Base-by-base conservation (phyloP, 2,329 filamentous ascomycete genomes). In the Apiospora arundinis region DNA sequence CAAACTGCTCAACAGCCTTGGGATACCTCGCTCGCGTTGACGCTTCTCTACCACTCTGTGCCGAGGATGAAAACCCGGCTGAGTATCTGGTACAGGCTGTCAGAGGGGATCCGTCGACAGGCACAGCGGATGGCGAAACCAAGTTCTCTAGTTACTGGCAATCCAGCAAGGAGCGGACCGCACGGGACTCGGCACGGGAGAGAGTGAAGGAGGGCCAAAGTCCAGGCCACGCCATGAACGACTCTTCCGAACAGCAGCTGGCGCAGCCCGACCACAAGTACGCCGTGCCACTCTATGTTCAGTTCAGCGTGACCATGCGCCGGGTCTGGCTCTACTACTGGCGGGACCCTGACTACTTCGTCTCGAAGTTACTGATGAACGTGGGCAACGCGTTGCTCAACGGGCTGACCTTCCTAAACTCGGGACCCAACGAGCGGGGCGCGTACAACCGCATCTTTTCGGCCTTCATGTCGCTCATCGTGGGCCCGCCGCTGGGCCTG, bases 401-500 rank as follows among this genome's bases (percentile, higher is more conserved):
- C 81, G 92, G 92, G 25, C 94, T 94, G 82, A 94, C 92, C 6
- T 95, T 94, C 83, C 94, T 88, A 85, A 84, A 91, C 75, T 86
- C 94, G 3, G 91, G 90, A 2, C 85, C 90, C 79, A 87, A 85
- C 0, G 84, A 92, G 65, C 86, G 87, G 14, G 92, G 92, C 76
- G 90, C 94, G 86, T 92, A 95, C 78, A 90, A 93, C 81, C 88
- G 92, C 75, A 91, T 95, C 88, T 95, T 95, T 85, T 92, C 92
- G 0, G 81, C 83, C 70, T 93, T 93, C 81, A 76, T 93, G 37
- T 88, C 91, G 73, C 85, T 92, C 68, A 80, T 92, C 14, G 85
- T 94, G 69, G 91, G 92, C 0, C 91, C 92, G 0, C 91, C 92
- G 37, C 85, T 95, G 68, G 87, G 95, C 78, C 95, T 94, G 79